Evolutionary conservation across 192 early-diverging fungal genomes (phyloP), one percentile per base, ranked within the genome.

Genomic region (Lobosporangium transversale): DNA sequence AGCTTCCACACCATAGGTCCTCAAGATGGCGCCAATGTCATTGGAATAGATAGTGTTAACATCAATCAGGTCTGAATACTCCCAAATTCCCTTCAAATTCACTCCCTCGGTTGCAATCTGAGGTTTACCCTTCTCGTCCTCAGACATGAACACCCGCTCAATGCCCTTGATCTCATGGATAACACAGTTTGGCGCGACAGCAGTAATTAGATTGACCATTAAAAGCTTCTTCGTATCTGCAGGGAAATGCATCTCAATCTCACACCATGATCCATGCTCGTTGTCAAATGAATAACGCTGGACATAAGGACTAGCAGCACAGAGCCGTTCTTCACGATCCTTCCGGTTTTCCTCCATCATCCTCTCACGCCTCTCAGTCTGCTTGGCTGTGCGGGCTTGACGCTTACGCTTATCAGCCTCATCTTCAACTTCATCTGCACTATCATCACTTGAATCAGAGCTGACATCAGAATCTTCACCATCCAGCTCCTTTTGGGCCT

Each of bases 1-100:
- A 0, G 98, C 98, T 70, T 99, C 98, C 23, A 99, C 97, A 79
- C 98, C 98, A 84, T 98, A 99, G 5, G 94, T 94, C 26, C 85
- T 81, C 33, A 98, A 75, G 9, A 98, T 89, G 14, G 94, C 95
- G n/a, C 90, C 91, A 81, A 99, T 96, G 66, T 98, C 96, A 86
- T 98, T 99, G 56, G 96, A 96, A 71, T 94, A 92, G 35, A 99
- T 89, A 32, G 87, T 75, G 78, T 92, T 87, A 54, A 98, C 82
- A 64, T 99, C 95, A 53, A 98, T 88, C 70, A 92, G 78, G 48
- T 91, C 80, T 35, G 78, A 73, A 44, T 81, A 76, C 11, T 90
- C 87, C 97, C 96, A 98, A 81, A 99, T 92, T 47, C 94, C 94
- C 53, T 80, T 86, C 53, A 99, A 85, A 81, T 95, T 99, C 68